Evolutionary conservation across 345 rosid genomes (phyloP).

Genomic region (Barbarea vulgaris): DNA sequence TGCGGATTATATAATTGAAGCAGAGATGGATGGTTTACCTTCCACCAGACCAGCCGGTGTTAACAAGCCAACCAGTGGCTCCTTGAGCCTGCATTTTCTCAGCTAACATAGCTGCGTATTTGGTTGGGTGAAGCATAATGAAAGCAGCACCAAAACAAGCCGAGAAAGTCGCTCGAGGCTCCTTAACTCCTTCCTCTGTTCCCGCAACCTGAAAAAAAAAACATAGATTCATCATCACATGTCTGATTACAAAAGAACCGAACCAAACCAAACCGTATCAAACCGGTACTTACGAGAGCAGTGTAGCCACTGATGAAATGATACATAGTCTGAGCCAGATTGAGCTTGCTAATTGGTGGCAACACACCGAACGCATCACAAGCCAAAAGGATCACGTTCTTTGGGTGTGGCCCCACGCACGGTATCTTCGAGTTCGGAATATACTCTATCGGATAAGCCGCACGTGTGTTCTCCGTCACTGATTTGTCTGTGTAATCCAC

Average conservation of each 20-base stretch:
- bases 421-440: constrained; percentile 94
- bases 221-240: not conserved
- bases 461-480: constrained; percentile 97
- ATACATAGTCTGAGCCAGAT: constrained; percentile 92
- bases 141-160: constrained; percentile 99
- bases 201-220: constrained; percentile 70
- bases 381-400: constrained; percentile 90
- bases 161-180: constrained; percentile 93
- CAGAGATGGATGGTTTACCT: constrained; percentile 50
- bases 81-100: constrained; percentile 97
- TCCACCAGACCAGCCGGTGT: constrained; percentile 99
- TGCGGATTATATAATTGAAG: not conserved
- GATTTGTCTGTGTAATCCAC: constrained; percentile 87
- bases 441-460: constrained; percentile 89
- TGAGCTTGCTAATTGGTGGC: constrained; percentile 94
- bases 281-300: constrained; percentile 64
- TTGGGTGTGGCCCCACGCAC: constrained; percentile 90
- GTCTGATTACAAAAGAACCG: not conserved
- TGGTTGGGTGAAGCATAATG: constrained; percentile 96
- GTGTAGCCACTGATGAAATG: constrained; percentile 99
- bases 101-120: constrained; percentile 94
- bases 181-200: constrained; percentile 94
- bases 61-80: constrained; percentile 97
- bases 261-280: not conserved
- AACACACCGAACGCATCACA: constrained; percentile 98